Conservation (phyloP, 164 flowering plant species). For the Tetracentron sinense region DNA sequence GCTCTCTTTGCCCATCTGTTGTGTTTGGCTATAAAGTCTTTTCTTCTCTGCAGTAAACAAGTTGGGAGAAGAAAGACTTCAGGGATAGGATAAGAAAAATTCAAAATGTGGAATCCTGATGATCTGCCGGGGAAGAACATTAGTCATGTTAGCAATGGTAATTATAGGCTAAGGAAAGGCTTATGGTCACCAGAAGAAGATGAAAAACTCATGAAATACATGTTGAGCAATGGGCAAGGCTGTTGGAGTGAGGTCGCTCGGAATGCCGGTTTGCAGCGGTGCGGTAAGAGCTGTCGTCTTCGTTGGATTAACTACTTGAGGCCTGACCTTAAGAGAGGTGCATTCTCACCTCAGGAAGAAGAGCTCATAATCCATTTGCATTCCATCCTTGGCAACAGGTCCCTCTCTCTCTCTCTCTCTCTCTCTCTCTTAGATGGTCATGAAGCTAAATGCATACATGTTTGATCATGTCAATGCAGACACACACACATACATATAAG, state of each 20-base stretch:
- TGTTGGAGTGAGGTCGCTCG: constrained; percentile 78
- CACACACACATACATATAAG: neutral
- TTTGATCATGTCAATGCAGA: too few relatives aligned
- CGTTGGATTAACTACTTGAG: constrained; percentile 76
- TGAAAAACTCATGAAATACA: constrained; percentile 63
- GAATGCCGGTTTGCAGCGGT: constrained; percentile 65
- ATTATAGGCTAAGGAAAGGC: constrained; percentile 51
- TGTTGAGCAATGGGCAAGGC: constrained; percentile 66
- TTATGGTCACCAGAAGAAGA: constrained; percentile 82
- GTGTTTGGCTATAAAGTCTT: too few relatives aligned
- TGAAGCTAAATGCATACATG: too few relatives aligned
- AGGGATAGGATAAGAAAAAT: too few relatives aligned
- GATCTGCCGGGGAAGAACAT: constrained; percentile 26
- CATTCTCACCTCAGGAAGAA: constrained; percentile 64
- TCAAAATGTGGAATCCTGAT: constrained; percentile 47
- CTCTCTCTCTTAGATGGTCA: too few relatives aligned
- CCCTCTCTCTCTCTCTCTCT: constrained; percentile 9
- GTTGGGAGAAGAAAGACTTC: neutral
- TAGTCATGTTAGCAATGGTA: neutral
- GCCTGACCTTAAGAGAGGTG: constrained; percentile 75
- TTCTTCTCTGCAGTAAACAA: neutral
- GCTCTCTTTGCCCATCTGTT: neutral
- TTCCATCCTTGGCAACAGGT: constrained; percentile 77
- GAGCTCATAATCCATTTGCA: constrained; percentile 62
- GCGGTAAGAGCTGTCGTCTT: constrained; percentile 77